These are phyloP conservation scores for Lepidium aucheri DNA, from an alignment of 345 rosid genomes.

Conservation along the genomic window DNA sequence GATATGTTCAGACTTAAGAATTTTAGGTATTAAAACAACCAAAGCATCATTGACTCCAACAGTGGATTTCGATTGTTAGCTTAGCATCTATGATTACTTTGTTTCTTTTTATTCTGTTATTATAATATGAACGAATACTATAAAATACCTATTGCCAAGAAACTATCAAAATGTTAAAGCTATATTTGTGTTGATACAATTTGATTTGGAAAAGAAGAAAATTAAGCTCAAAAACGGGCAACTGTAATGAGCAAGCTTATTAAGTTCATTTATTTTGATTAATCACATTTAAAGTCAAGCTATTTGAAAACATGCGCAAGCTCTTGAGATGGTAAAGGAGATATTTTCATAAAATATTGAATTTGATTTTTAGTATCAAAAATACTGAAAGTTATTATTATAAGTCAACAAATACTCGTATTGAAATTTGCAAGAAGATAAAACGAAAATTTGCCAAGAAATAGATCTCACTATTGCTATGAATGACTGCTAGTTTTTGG, in stretches of 20 bases:
- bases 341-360: neutral
- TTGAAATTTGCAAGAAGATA: neutral
- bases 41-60: no score
- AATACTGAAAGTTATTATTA: neutral
- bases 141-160: neutral
- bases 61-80: no score
- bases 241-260: no score
- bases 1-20: no score
- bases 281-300: neutral
- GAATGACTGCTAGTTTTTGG: no score
- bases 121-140: neutral
- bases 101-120: neutral
- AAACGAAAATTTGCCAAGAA: neutral
- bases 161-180: no score
- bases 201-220: no score
- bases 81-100: neutral
- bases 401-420: neutral
- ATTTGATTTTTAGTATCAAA: neutral
- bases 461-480: no score
- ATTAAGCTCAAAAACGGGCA: no score
- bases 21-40: no score
- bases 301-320: neutral
- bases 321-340: neutral
- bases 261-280: neutral
- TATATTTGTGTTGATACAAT: no score